These are phyloP conservation scores for Rhododendron ferrugineum DNA, from an alignment of 148 eudicot species.

Conservation along the genomic window DNA sequence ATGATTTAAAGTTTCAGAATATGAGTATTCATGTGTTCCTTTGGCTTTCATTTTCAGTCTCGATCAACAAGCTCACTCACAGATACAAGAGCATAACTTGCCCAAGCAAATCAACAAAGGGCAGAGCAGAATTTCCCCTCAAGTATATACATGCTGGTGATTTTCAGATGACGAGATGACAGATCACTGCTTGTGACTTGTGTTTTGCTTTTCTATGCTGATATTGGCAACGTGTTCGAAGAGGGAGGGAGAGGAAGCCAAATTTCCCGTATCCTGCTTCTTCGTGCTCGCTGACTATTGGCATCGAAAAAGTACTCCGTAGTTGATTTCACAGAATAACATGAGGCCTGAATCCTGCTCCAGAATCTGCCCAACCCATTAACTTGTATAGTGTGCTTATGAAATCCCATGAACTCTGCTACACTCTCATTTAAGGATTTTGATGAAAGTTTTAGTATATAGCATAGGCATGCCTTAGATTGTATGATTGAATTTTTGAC, in stretches of 20 bases:
- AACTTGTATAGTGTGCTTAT: conserved; percentile 9
- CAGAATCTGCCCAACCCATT: neutral
- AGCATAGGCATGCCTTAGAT: neutral
- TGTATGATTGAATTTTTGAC: neutral
- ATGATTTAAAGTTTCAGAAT: neutral
- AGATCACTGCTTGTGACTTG: neutral
- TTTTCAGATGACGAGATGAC: neutral
- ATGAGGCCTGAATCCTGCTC: neutral
- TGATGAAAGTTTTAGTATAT: neutral
- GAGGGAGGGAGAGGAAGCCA: neutral
- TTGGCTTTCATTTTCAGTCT: neutral
- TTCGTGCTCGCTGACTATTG: neutral
- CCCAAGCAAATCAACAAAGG: neutral
- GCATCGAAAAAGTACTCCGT: neutral
- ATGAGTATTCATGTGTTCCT: neutral
- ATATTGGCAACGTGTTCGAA: neutral
- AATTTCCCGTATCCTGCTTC: neutral
- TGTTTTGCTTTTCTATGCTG: neutral
- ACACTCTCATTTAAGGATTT: neutral
- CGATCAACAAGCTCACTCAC: neutral
- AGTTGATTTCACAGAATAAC: neutral
- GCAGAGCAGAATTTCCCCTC: neutral
- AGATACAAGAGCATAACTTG: neutral
- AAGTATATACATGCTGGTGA: neutral
- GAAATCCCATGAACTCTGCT: neutral